phyloP scores from a whole-genome alignment of 164 flowering plant genomes.

The Kalanchoe fedtschenkoi region DNA sequence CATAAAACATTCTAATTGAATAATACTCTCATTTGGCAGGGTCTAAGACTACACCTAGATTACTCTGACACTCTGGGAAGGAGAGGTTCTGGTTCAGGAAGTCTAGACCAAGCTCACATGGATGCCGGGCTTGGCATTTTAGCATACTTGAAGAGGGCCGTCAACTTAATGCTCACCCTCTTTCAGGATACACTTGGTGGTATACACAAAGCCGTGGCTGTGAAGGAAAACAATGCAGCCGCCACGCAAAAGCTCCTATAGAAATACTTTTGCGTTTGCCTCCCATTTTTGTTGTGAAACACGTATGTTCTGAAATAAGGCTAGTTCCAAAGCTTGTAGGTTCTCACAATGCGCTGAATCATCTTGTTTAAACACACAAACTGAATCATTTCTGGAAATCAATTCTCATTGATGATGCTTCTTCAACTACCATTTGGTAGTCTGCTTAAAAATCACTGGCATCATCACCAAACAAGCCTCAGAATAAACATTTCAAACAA shows the following conservation, averaged over 20 bases:
- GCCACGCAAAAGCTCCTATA: too few relatives aligned
- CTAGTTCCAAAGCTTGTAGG: too few relatives aligned
- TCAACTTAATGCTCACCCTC: conserved; percentile 18
- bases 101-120: conserved; percentile 37
- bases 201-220: too few relatives aligned
- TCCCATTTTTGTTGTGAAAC: too few relatives aligned
- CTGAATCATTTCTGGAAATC: too few relatives aligned
- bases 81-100: conserved; percentile 22
- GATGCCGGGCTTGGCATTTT: conserved; percentile 49
- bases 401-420: conserved; percentile 15
- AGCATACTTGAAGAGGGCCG: conserved; percentile 44
- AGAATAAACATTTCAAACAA: not conserved
- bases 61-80: conserved; percentile 37
- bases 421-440: conserved; percentile 15
- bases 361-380: too few relatives aligned
- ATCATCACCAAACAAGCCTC: conserved; percentile 14
- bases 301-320: too few relatives aligned
- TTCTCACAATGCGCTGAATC: too few relatives aligned
- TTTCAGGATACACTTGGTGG: not conserved
- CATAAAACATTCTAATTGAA: too few relatives aligned
- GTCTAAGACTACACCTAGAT: conserved; percentile 74
- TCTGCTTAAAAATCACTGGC: conserved; percentile 17
- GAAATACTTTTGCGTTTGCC: too few relatives aligned
- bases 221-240: too few relatives aligned
- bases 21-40: too few relatives aligned